A percentile compares a stretch with the other conserved stretches of the same genome.
Conservation (phyloP, 345 rosid genomes). For the Acer campestre region DNA sequence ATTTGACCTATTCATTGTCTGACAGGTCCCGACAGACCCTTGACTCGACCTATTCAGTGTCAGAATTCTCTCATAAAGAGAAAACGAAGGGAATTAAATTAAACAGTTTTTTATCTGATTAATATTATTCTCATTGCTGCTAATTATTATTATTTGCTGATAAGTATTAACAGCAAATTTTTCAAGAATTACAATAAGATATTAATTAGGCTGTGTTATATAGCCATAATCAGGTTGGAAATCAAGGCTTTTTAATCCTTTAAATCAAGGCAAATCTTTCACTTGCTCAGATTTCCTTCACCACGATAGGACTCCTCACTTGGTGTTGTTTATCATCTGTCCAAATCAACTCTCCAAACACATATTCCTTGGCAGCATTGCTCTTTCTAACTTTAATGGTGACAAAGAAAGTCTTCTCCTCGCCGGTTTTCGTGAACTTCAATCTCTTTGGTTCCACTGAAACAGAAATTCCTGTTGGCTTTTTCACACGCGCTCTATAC, state of each 20-base stretch:
- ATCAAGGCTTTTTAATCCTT: not conserved
- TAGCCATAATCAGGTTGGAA: not conserved
- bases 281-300: slow-evolving; percentile 30
- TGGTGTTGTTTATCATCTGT: slow-evolving; percentile 58
- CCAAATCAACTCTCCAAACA: slow-evolving; percentile 72
- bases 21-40: too few species aligned
- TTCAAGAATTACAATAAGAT: not conserved
- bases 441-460: slow-evolving; percentile 52
- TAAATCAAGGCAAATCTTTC: not conserved
- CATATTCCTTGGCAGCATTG: slow-evolving; percentile 32
- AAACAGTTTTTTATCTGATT: not conserved
- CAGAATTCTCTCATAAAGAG: not conserved
- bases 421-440: slow-evolving; percentile 52
- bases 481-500: slow-evolving; percentile 41
- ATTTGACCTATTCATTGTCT: too few species aligned
- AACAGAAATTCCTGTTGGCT: slow-evolving; percentile 52
- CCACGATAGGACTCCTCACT: slow-evolving; percentile 78
- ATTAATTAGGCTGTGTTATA: not conserved
- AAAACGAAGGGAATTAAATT: not conserved
- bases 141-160: not conserved
- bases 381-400: slow-evolving; percentile 33
- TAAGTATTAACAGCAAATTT: not conserved
- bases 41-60: too few species aligned
- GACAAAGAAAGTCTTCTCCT: slow-evolving; percentile 58
- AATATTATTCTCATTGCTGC: not conserved